Conservation (phyloP, 129 eudicot genomes). For the Erigeron canadensis region DNA sequence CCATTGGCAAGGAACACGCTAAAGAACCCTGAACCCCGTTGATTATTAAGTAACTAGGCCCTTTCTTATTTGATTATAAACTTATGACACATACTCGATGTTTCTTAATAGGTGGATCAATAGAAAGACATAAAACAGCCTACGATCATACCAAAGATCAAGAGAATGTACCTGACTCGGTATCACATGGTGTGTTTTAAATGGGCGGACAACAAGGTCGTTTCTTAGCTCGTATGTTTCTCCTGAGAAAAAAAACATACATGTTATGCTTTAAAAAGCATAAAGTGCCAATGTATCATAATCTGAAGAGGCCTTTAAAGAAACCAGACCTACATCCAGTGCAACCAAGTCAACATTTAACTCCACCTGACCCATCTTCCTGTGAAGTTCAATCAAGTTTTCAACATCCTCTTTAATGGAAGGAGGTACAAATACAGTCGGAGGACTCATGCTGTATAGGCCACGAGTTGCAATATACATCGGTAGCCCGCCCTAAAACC, state of each 20-base stretch:
- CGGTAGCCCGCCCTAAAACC: slow-evolving; percentile 89
- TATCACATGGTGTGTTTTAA: slow-evolving; percentile 89
- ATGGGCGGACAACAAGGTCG: slow-evolving; percentile 90
- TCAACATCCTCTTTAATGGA: slow-evolving; percentile 87
- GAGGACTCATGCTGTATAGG: slow-evolving; percentile 83
- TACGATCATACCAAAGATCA: slow-evolving; percentile 1
- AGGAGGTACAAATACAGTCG: slow-evolving; percentile 93
- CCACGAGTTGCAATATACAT: slow-evolving; percentile 94
- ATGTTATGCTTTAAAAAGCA: slow-evolving; percentile 10
- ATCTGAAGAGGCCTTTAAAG: slow-evolving; percentile 1
- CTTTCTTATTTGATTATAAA: neutral
- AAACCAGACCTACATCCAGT: slow-evolving; percentile 71
- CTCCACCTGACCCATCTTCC: slow-evolving; percentile 86
- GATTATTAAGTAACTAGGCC: neutral
- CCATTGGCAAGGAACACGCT: no score
- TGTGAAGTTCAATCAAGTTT: slow-evolving; percentile 74
- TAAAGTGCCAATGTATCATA: neutral
- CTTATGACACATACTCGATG: neutral
- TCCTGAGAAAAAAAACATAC: slow-evolving; percentile 39
- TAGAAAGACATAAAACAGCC: neutral
- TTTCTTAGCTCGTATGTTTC: slow-evolving; percentile 93
- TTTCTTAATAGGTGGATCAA: neutral
- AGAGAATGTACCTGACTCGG: slow-evolving; percentile 77
- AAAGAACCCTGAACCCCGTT: no score
- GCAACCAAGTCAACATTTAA: slow-evolving; percentile 87